A percentile compares a stretch with the other conserved stretches of the same genome.
These are phyloP conservation scores for Stephania japonica DNA, from an alignment of 164 flowering plant genomes.

Conservation along the genomic window DNA sequence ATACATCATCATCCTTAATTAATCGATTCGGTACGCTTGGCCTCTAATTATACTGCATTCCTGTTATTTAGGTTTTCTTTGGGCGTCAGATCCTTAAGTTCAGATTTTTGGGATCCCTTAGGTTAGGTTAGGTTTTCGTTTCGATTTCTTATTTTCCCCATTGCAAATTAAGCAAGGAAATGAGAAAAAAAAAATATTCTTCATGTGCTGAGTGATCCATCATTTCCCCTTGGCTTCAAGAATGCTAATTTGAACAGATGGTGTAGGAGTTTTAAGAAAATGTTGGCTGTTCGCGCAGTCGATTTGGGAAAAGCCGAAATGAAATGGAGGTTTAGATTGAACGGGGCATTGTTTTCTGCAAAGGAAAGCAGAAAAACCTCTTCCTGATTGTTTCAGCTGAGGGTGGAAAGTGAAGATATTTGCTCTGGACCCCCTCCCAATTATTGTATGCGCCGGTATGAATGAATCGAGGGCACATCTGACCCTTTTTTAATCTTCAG, in stretches of 20 bases:
- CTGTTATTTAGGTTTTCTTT: background rate
- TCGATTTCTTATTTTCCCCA: background rate
- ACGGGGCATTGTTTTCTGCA: constrained; percentile 5
- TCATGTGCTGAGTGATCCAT: background rate
- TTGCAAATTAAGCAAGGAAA: background rate
- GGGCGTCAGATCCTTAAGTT: background rate
- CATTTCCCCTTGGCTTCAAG: background rate
- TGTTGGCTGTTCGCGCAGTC: constrained; percentile 2
- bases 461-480: background rate
- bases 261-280: background rate
- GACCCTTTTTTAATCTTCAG: background rate
- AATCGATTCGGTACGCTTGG: background rate
- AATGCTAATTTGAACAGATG: background rate
- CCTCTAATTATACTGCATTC: background rate
- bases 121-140: no score
- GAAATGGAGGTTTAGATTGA: constrained; percentile 2
- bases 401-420: constrained; percentile 16
- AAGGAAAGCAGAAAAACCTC: constrained; percentile 13
- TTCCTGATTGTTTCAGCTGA: constrained; percentile 18
- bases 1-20: background rate
- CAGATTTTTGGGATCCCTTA: no score
- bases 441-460: background rate
- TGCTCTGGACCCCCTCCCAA: background rate
- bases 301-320: background rate
- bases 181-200: background rate